Conservation (phyloP, 495 filamentous ascomycete species). For the Jackrogersella multiformis region DNA sequence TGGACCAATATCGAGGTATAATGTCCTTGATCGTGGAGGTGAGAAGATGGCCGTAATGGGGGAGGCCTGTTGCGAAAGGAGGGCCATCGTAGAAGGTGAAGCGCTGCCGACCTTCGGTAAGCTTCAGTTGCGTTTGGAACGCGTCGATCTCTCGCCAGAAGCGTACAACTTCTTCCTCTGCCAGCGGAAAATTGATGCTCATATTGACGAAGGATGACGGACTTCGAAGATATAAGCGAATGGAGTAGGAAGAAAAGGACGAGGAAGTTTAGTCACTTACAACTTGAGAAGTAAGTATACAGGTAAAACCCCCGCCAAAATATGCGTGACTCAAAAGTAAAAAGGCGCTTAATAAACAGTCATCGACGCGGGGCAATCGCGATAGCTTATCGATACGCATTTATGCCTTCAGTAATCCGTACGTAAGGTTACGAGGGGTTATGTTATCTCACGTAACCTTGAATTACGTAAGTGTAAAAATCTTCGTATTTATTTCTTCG, state of each 20-base stretch:
- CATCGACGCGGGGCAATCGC: conserved; percentile 29
- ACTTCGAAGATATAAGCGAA: not conserved
- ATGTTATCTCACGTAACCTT: no score
- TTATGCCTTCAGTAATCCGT: no score
- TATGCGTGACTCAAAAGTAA: conserved; percentile 32
- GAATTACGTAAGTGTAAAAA: no score
- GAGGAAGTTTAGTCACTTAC: no score
- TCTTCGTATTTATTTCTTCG: no score
- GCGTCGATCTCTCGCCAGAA: conserved; percentile 49
- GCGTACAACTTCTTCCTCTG: conserved; percentile 36
- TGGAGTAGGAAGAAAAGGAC: no score
- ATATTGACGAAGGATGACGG: conserved; percentile 26
- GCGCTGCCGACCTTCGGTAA: conserved; percentile 67
- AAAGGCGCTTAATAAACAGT: not conserved
- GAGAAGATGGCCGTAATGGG: conserved; percentile 95
- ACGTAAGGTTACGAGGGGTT: no score
- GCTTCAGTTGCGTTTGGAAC: conserved; percentile 62
- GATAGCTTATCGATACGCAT: not conserved
- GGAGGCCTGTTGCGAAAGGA: conserved; percentile 71
- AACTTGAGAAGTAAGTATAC: not conserved
- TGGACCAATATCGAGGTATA: conserved; percentile 96
- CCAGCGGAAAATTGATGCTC: conserved; percentile 35
- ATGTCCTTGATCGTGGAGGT: conserved; percentile 98
- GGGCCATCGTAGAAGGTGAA: conserved; percentile 89
- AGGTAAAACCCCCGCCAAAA: conserved; percentile 29